Percentiles rank a stretch among this genome's conserved stretches.
These are phyloP conservation scores for Ophiostoma sp. DNA, from an alignment of 2,329 filamentous ascomycete genomes.

Conservation along the genomic window DNA sequence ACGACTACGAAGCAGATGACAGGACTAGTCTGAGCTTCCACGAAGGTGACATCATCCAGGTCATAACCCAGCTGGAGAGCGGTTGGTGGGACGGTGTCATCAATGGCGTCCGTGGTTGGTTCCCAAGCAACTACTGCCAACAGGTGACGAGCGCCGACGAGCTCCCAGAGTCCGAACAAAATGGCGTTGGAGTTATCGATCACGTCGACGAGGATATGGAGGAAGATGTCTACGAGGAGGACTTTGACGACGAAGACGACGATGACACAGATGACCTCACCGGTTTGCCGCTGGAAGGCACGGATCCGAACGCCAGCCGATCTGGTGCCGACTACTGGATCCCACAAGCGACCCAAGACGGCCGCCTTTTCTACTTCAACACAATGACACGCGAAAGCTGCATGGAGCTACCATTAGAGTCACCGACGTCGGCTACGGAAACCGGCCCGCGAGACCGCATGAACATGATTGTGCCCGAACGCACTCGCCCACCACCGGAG, in stretches of 20 bases:
- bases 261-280: constrained; percentile 40
- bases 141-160: constrained; percentile 74
- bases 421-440: constrained; percentile 73
- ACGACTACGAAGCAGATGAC: constrained; percentile 97
- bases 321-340: constrained; percentile 98
- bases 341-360: constrained; percentile 90
- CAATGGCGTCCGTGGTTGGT: constrained; percentile 94
- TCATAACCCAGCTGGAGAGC: constrained; percentile 95
- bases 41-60: constrained; percentile 94
- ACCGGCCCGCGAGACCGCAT: constrained; percentile 81
- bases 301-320: constrained; percentile 53
- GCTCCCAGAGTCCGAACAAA: constrained; percentile 55
- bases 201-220: constrained; percentile 59
- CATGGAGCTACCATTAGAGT: constrained; percentile 90
- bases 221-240: constrained; percentile 63
- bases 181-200: constrained; percentile 48
- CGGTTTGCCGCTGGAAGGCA: constrained; percentile 63
- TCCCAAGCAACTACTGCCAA: constrained; percentile 97
- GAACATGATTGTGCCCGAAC: constrained; percentile 82
- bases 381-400: constrained; percentile 93
- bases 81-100: constrained; percentile 99
- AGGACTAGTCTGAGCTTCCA: constrained; percentile 94
- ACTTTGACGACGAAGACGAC: constrained; percentile 61
- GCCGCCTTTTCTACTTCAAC: constrained; percentile 94
- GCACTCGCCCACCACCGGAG: constrained; percentile 82